Conservation (phyloP, 768 basidiomycete species). For the Termitomyces sp. region DNA sequence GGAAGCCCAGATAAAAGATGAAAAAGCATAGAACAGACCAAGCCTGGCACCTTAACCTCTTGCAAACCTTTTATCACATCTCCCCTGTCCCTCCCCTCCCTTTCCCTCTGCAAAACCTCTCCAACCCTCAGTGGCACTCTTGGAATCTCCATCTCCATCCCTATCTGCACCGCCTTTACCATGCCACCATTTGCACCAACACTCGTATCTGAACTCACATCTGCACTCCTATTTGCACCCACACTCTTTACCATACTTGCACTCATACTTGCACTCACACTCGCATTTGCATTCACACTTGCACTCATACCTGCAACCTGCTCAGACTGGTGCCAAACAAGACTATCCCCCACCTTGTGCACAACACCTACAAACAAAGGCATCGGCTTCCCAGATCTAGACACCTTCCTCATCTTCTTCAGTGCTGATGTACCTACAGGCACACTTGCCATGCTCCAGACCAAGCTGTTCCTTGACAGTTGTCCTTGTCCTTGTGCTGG, state of each 20-base stretch:
- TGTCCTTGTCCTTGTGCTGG: too few species aligned
- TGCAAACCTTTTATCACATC: too few species aligned
- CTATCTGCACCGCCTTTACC: neutral
- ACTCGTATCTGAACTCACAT: neutral
- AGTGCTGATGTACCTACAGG: too few species aligned
- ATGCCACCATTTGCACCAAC: too few species aligned
- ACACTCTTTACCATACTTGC: too few species aligned
- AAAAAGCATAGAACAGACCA: too few species aligned
- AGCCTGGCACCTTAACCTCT: too few species aligned
- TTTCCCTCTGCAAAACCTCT: slow-evolving; percentile 15
- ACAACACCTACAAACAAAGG: slow-evolving; percentile 37
- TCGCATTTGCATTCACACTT: too few species aligned
- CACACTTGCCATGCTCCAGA: slow-evolving; percentile 27
- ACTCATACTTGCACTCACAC: too few species aligned
- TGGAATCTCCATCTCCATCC: slow-evolving; percentile 36
- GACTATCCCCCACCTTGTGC: neutral
- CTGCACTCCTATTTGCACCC: too few species aligned
- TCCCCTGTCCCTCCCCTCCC: neutral
- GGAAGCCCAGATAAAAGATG: too few species aligned
- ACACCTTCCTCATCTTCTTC: slow-evolving; percentile 13
- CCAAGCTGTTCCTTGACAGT: slow-evolving; percentile 11
- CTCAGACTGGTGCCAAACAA: neutral
- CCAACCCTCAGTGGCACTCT: slow-evolving; percentile 45
- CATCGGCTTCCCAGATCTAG: slow-evolving; percentile 29
- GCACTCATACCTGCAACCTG: neutral